Evolutionary conservation across 352 stramenopile genomes (phyloP).

Genomic region (Pythium aphanidermatum): DNA sequence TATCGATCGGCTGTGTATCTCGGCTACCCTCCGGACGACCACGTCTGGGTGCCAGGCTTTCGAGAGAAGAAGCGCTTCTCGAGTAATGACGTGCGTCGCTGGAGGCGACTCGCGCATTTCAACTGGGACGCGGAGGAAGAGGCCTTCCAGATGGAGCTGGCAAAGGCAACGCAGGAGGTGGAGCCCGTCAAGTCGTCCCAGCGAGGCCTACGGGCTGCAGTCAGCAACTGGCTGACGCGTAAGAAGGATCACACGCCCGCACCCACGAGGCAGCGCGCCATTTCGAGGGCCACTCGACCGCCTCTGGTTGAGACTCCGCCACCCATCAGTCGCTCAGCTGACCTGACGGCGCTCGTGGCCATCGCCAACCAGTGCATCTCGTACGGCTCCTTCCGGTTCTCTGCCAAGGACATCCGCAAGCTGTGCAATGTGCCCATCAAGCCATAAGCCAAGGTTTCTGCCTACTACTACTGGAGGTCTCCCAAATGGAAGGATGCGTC

Average conservation of each 20-base stretch:
- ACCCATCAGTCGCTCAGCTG: constrained; percentile 20
- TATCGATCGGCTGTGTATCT: constrained; percentile 66
- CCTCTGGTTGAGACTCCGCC: too few species aligned
- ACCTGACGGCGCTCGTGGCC: constrained; percentile 47
- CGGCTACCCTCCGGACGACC: constrained; percentile 41
- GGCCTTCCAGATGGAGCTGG: constrained; percentile 16
- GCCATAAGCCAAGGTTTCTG: too few species aligned
- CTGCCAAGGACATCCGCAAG: constrained; percentile 36
- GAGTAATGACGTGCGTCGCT: constrained; percentile 71
- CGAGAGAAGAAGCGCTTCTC: constrained; percentile 64
- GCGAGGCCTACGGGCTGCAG: constrained; percentile 15
- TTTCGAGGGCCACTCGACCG: constrained; percentile 32
- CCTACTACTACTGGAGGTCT: constrained; percentile 1
- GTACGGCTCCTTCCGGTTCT: constrained; percentile 31
- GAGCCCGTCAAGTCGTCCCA: too few species aligned
- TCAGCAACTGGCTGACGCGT: constrained; percentile 26
- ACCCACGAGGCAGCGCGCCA: neutral
- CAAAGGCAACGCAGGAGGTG: too few species aligned
- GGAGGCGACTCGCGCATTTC: constrained; percentile 60
- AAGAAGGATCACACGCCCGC: neutral
- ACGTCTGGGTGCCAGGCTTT: constrained; percentile 59
- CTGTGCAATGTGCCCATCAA: constrained; percentile 57
- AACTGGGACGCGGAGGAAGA: constrained; percentile 60
- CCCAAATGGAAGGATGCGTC: constrained; percentile 12
- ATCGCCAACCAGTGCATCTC: constrained; percentile 59